Base-by-base conservation (phyloP, 768 basidiomycete species). In the Lentinus tigrinus region DNA sequence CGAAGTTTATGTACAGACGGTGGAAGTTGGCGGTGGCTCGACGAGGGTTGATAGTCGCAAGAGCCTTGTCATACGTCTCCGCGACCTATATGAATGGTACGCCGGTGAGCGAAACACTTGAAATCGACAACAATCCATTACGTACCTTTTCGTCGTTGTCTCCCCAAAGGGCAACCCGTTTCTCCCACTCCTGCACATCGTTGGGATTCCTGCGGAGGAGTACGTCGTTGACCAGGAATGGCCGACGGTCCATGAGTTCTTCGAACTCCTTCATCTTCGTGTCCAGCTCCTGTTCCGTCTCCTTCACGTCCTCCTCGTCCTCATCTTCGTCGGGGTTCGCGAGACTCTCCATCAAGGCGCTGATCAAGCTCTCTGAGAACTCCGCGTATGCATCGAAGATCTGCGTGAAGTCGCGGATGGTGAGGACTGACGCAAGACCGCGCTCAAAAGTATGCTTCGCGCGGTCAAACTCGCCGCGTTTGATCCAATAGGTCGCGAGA, bases 131-230 rank as follows among this genome's bases (percentile, higher is more conserved):
- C 4, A 27, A 0, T 13, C 26, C 4, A 14, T 1, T n/a, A 28
- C 72, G 16, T 61, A 93, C 95, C 80, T 95, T 96, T 64, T 90
- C 92, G 67, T 99, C 95, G 63, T 97, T 85, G 53, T 95, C 88
- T 3, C 91, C 97, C 83, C 86, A 96, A 26, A 98, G 74, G 2
- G 95, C 95, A 19, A 98, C 84, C 36, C 96, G 80, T 74, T 99
- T 99, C 76, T 98, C 97, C 97, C 97, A 99, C 71, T 99, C 97
- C 64, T 97, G 94, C 2, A 98, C 97, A 66, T 99, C 97, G 65
- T 98, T 92, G 4, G 93, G 92, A 78, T 99, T 99, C 66, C 97
- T 78, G 60, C 97, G 77, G 36, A 98, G 72, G 16, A 98, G 75
- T 13, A 98, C 97, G 66, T 98, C 95, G 66, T 99, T 99, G 46